Base-by-base conservation (phyloP, 116 monocot species). In the Posidonia oceanica region DNA sequence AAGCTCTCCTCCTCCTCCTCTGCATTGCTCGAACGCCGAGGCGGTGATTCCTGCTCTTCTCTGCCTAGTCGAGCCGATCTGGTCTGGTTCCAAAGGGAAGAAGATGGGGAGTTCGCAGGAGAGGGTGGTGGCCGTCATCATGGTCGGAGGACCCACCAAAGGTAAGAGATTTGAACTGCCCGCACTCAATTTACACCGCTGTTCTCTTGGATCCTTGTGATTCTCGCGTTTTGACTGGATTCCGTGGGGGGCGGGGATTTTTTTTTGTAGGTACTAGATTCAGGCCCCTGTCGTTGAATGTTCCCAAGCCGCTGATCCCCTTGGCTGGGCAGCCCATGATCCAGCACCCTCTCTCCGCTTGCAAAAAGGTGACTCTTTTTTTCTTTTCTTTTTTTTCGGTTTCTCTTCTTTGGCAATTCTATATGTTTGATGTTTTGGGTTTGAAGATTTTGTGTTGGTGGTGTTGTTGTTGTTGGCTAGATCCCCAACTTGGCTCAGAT, bases 271-370 rank as follows among this genome's bases (percentile, higher is more conserved):
- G 93, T 36, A 93, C 93, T 14, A 70, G 93, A 60, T 93, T 93
- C 77, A 59, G 93, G 74, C 89, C 89, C 20, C 77, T 93, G 65
- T 93, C 93, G 36, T 62, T 93, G 54, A 88, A 93, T 66, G 84
- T 93, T 5, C 89, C 93, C 67, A 89, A 93, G 82, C 89, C 93
- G 55, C 80, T 93, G 54, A 83, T 93, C 61, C 89, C 93, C 3
- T 59, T 93, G 36, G 93, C 93, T 3, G 93, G 93, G 57, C 93
- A 93, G 77, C 89, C 93, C 29, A 93, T 93, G 93, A 77, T 93
- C 52, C 82, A 93, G 13, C 93, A 93, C 63, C 93, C 93, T 1
- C 89, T 93, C 68, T 80, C 86, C 36, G 89, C 93, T 57, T 93
- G 93, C 77, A 74, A 77, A 69, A 82, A 68, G 54, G 68, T 68